Evolutionary conservation across 192 early-diverging fungal genomes (phyloP).

Genomic region (Rhizophlyctis rosea): DNA sequence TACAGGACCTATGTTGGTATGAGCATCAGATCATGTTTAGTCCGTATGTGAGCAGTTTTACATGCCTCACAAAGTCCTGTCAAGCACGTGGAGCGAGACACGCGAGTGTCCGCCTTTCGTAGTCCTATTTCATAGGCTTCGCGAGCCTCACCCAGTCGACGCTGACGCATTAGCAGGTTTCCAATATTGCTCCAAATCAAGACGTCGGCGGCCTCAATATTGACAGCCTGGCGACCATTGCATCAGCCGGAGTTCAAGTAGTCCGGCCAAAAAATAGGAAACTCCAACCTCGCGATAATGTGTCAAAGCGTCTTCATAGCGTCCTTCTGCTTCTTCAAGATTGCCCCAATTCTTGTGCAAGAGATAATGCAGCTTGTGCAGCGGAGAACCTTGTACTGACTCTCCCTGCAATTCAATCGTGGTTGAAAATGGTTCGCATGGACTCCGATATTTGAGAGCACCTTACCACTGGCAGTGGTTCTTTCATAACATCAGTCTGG

Average conservation of each 20-base stretch:
- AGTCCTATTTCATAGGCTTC: slow-evolving; percentile 1
- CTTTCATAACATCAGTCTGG: slow-evolving; percentile 6
- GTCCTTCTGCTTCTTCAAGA: slow-evolving; percentile 12
- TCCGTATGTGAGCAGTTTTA: not conserved
- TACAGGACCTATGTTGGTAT: slow-evolving; percentile 12
- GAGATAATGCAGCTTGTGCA: slow-evolving; percentile 12
- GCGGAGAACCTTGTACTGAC: slow-evolving; percentile 17
- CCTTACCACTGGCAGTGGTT: slow-evolving; percentile 8
- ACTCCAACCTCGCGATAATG: slow-evolving; percentile 17
- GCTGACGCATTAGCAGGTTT: not conserved
- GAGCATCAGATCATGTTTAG: not conserved
- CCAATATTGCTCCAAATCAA: slow-evolving; percentile 23
- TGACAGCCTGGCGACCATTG: slow-evolving; percentile 10
- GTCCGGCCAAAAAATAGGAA: not conserved
- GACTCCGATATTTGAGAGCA: not conserved
- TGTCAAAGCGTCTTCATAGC: not conserved
- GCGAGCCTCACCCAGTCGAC: slow-evolving; percentile 7
- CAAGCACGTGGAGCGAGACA: slow-evolving; percentile 2
- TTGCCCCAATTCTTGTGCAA: slow-evolving; percentile 17
- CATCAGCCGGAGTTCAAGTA: not conserved
- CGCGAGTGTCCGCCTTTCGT: not conserved
- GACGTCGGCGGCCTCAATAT: slow-evolving; percentile 13
- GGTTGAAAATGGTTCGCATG: not conserved
- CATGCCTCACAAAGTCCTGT: slow-evolving; percentile 15
- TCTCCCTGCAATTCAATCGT: slow-evolving; percentile 7